phyloP scores from a whole-genome alignment of 306 rosid species.

The Castanea crenata region DNA sequence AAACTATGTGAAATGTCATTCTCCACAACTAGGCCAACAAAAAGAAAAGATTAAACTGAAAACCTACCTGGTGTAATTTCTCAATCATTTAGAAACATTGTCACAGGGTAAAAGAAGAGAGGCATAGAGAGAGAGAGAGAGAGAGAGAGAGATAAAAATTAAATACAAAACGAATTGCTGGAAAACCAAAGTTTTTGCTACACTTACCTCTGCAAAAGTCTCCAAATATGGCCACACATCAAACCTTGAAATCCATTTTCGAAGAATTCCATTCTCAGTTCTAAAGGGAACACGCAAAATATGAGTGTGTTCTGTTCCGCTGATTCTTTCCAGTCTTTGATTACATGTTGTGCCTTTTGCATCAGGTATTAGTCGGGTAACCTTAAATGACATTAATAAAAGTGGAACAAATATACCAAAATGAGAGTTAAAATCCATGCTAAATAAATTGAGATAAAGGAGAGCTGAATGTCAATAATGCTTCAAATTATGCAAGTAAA shows the following conservation, averaged over 20 bases:
- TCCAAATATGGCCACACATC: constrained; percentile 95
- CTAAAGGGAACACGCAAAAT: constrained; percentile 92
- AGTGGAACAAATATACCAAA: not conserved
- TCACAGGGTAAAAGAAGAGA: too few species aligned
- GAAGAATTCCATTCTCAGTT: constrained; percentile 68
- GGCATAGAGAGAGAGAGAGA: too few species aligned
- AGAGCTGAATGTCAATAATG: not conserved
- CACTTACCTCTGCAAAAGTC: constrained; percentile 78
- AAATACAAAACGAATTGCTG: not conserved
- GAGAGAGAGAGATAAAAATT: too few species aligned
- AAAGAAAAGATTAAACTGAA: too few species aligned
- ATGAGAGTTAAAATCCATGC: too few species aligned
- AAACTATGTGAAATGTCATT: too few species aligned
- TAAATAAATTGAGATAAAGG: too few species aligned
- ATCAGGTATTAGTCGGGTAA: constrained; percentile 88
- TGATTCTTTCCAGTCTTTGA: constrained; percentile 83
- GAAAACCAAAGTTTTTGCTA: not conserved
- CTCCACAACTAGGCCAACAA: too few species aligned
- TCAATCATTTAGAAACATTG: too few species aligned
- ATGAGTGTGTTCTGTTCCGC: constrained; percentile 76
- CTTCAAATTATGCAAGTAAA: not conserved
- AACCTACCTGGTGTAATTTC: too few species aligned
- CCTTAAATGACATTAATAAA: constrained; percentile 30
- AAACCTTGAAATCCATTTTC: constrained; percentile 96
- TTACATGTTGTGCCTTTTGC: constrained; percentile 93